Evolutionary conservation across 2,329 filamentous ascomycete genomes (phyloP), one percentile per base, ranked within the genome.

Genomic region (Elsinoe perseae): DNA sequence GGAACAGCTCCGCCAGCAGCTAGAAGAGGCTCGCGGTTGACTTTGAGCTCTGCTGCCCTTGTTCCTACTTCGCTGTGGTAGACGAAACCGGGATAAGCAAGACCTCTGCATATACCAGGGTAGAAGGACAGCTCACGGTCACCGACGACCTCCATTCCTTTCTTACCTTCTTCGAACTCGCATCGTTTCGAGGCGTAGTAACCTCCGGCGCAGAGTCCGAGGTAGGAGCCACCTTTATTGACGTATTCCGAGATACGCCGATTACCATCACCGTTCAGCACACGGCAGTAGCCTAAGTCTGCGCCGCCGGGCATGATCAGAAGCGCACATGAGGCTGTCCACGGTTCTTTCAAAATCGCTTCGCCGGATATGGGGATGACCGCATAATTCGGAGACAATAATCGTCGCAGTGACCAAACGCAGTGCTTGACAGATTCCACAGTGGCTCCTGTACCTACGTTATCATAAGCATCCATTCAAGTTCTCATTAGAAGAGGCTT

Each of bases 301-400:
- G 89, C 92, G 28, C 93, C 93, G 20, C 93, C 93, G 1, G 93
- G 93, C 54, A 98, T 83, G 1, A 97, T 91, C 5, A 98, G 80
- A 8, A 97, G 79, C 0, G 90, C 89, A 69, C 92, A 97, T 1
- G 89, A 86, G 2, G 86, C 75, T 1, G 83, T 80, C 93, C 93
- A 98, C 10, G 93, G 93, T 69, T 98, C 93, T 62, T 91, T 90
- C 66, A 95, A 77, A 57, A 98, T 76, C 61, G 86, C 83, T 5
- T 85, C 78, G 57, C 90, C 86, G 25, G 81, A 85, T 60, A 97
- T 80, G 56, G 90, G 86, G 61, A 91, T 91, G 61, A 98, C 89
- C 58, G 92, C 93, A 74, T 98, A 97, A 70, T 91, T 87, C 52
- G 90, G 87, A 2, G 89, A 87, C 21, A 97, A 83, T 3, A 97